Percentiles rank a stretch among this genome's conserved stretches.
Evolutionary conservation across 805 yeast genomes (phyloP).

Genomic region (Cyberlindnera mycetangii): DNA sequence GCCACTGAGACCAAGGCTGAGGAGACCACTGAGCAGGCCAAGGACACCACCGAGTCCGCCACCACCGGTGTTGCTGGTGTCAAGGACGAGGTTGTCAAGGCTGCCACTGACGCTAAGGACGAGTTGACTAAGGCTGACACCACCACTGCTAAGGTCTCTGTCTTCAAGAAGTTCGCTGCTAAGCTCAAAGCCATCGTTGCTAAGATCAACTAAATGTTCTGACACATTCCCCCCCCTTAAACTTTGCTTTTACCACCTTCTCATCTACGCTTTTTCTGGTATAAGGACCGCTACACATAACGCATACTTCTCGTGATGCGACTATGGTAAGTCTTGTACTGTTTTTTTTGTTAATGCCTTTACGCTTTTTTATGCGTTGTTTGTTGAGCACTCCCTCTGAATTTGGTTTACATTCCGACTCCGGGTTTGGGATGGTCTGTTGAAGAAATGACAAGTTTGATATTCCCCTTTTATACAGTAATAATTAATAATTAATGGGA

Average conservation of each 20-base stretch:
- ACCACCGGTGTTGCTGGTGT: slow-evolving; percentile 16
- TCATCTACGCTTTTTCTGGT: background rate
- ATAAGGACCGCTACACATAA: too few species aligned
- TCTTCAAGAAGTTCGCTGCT: slow-evolving; percentile 24
- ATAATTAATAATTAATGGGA: slow-evolving; percentile 10
- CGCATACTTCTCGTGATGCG: too few species aligned
- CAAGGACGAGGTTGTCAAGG: slow-evolving; percentile 16
- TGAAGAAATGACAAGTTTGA: slow-evolving; percentile 3
- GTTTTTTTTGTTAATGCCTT: slow-evolving; percentile 1
- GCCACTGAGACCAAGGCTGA: slow-evolving; percentile 18
- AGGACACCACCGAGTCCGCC: slow-evolving; percentile 14
- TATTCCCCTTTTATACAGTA: slow-evolving; percentile 2
- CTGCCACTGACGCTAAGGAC: slow-evolving; percentile 23
- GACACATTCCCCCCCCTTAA: background rate
- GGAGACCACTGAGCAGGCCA: slow-evolving; percentile 12
- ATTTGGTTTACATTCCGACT: background rate
- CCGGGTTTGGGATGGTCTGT: background rate
- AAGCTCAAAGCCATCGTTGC: slow-evolving; percentile 22
- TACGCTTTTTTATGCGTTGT: slow-evolving; percentile 1
- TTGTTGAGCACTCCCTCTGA: background rate
- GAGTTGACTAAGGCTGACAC: slow-evolving; percentile 4
- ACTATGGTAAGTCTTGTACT: background rate
- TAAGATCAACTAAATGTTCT: slow-evolving; percentile 8
- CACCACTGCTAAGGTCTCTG: slow-evolving; percentile 4
- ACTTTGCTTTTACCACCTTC: background rate